Evolutionary conservation across 2,329 filamentous ascomycete genomes (phyloP), one percentile per base, ranked within the genome.

Genomic region (Clarireedia hainanense): DNA sequence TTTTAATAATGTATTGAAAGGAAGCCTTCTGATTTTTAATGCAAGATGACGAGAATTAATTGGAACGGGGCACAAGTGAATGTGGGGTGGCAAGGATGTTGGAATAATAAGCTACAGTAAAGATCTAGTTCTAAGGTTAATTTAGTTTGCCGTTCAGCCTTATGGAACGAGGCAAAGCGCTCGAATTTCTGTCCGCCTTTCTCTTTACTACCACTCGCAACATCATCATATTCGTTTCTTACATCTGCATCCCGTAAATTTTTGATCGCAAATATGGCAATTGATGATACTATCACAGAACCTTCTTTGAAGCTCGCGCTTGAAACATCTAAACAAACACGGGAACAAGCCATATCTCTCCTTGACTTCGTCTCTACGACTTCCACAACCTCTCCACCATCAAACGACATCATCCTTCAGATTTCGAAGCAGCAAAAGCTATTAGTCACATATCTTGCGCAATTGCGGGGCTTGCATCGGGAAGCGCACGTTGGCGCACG

Each of bases 401-500:
- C 74, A 23, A 75, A 80, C 36, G 75, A 76, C 24, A 68, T 75
- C 43, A 77, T 80, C 62, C 72, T 80, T 27, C 80, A 83, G 57
- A 76, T 89, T 30, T 85, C 85, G 6, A 86, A 84, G 67, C 83
- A 89, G 67, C 89, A 95, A 70, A 95, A 94, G 68, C 76, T 84
- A 1, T 80, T 97, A 3, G 83, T 87, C 63, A 85, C 90, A 55
- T 85, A 89, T 64, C 80, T 96, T 9, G 83, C 89, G 1, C 86
- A 89, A 62, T 78, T 96, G 17, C 88, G 92, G 55, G 88, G 88
- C 12, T 77, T 94, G 27, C 92, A 96, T 69, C 85, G 94, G 27
- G 80, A 86, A 61, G 90, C 91, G 9, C 84, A 91, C 62, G 80
- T 96, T 64, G 80, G 83, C 30, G 89, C 91, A 30, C 84, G 94